Evolutionary conservation across 345 rosid species (phyloP).

Genomic region (Anacardium occidentale): DNA sequence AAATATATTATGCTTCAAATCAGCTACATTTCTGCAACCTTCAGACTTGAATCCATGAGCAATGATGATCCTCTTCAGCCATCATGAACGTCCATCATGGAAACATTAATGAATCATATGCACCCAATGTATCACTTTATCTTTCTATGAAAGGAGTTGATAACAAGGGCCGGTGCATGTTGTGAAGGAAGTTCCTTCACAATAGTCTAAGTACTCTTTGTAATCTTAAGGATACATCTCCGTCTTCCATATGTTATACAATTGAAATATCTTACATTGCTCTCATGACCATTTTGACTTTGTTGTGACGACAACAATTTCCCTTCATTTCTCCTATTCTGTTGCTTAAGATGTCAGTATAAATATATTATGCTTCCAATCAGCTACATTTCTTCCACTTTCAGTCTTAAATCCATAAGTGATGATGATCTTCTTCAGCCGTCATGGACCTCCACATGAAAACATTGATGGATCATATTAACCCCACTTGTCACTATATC

Average conservation of each 20-base stretch:
- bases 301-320: too few relatives aligned
- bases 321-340: too few relatives aligned
- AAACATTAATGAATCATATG: background rate
- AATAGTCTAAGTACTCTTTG: background rate
- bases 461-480: background rate
- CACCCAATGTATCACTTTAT: background rate
- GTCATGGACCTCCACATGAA: background rate
- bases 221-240: too few relatives aligned
- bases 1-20: background rate
- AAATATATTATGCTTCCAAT: background rate
- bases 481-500: background rate
- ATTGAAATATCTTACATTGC: background rate
- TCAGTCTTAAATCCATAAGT: background rate
- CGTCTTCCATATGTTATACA: background rate
- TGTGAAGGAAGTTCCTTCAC: background rate
- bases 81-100: background rate
- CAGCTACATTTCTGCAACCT: background rate
- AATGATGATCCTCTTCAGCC: background rate
- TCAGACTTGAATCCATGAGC: background rate
- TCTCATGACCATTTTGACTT: background rate
- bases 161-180: background rate
- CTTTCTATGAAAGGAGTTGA: too few relatives aligned
- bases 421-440: background rate
- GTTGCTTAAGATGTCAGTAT: background rate
- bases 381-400: background rate